Conservation (phyloP, 2,329 filamentous ascomycete genomes). For the Aspergillus sp. region DNA sequence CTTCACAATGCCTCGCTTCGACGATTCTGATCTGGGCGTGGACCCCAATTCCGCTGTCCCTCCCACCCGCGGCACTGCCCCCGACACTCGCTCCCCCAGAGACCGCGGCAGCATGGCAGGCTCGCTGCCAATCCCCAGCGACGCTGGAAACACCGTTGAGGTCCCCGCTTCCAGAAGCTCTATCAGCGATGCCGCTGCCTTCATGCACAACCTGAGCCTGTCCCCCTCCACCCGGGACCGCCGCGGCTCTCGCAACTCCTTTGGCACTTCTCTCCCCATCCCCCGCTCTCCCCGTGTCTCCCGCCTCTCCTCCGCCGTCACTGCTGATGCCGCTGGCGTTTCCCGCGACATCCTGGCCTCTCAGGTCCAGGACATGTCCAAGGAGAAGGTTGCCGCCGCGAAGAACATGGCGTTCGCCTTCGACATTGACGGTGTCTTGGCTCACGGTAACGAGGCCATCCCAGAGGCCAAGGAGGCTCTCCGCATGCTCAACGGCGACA, state of each 20-base stretch:
- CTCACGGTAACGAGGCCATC: conserved; percentile 70
- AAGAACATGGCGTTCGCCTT: conserved; percentile 84
- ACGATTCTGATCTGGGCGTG: conserved; percentile 56
- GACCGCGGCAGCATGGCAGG: conserved; percentile 26
- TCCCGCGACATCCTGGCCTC: conserved; percentile 67
- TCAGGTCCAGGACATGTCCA: conserved; percentile 67
- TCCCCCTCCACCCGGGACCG: conserved; percentile 67
- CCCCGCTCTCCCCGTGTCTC: conserved; percentile 69
- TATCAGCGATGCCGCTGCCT: conserved; percentile 65
- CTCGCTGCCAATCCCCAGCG: conserved; percentile 45
- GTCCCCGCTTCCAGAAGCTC: conserved; percentile 68
- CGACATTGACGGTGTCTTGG: conserved; percentile 67
- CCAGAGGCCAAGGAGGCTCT: conserved; percentile 65
- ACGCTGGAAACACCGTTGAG: conserved; percentile 59
- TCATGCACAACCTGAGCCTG: conserved; percentile 72
- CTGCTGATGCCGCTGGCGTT: conserved; percentile 51
- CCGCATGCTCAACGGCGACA: conserved; percentile 72
- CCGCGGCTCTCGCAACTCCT: conserved; percentile 71
- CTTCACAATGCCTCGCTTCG: conserved; percentile 59
- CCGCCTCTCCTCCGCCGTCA: conserved; percentile 63
- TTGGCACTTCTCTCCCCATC: conserved; percentile 71
- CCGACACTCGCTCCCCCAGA: conserved; percentile 27
- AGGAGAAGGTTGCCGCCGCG: conserved; percentile 65
- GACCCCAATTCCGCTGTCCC: conserved; percentile 29
- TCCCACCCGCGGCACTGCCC: conserved; percentile 8